These are phyloP conservation scores for Aspergillus nomiae DNA, from an alignment of 2,329 filamentous ascomycete genomes.

Conservation along the genomic window DNA sequence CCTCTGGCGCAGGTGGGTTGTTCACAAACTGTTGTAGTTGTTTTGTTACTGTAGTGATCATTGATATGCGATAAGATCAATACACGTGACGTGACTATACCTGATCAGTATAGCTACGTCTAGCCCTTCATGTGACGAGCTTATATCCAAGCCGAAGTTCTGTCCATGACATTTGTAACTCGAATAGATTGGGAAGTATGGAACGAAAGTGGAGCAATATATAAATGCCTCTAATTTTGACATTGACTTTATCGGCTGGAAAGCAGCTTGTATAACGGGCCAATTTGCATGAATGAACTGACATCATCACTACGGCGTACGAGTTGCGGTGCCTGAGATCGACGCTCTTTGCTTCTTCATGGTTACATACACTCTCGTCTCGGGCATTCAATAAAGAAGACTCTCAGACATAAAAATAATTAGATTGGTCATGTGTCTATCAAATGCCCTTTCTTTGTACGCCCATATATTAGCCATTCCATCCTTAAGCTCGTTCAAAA, in stretches of 20 bases:
- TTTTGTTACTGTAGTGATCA: constrained; percentile 7
- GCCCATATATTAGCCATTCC: constrained; percentile 14
- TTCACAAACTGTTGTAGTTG: constrained; percentile 9
- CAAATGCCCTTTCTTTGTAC: constrained; percentile 22
- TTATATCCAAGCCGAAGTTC: not conserved
- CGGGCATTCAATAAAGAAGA: not conserved
- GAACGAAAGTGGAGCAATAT: too few species aligned
- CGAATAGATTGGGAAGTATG: not conserved
- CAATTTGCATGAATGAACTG: too few species aligned
- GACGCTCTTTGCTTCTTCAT: not conserved
- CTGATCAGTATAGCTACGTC: not conserved
- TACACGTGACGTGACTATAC: not conserved
- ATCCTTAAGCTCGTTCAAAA: constrained; percentile 48
- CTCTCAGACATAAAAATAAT: constrained; percentile 8
- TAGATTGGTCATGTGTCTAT: constrained; percentile 22
- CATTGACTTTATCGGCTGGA: too few species aligned
- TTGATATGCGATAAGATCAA: constrained; percentile 12
- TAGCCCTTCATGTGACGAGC: not conserved
- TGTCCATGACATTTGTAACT: not conserved
- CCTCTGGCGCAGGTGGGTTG: not conserved
- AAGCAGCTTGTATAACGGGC: too few species aligned
- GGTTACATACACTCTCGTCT: not conserved
- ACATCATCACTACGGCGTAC: not conserved
- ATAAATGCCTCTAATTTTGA: too few species aligned
- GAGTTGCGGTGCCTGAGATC: not conserved